phyloP scores from a whole-genome alignment of 2,329 filamentous ascomycete species.

The Talaromyces albobiverticillius region DNA sequence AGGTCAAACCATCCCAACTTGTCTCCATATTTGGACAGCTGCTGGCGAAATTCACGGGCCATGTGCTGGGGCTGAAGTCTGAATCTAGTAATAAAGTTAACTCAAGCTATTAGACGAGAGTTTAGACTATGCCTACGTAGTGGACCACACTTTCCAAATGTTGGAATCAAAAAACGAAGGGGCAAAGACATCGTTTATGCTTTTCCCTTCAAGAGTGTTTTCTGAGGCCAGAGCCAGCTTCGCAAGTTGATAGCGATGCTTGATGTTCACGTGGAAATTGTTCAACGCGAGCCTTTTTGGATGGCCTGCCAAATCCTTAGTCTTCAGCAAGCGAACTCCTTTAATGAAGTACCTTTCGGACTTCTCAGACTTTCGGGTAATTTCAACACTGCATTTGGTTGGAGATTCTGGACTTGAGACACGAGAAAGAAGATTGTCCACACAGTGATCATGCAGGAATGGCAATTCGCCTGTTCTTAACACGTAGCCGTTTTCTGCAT shows the following conservation, averaged over 20 bases:
- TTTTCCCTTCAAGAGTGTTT: constrained; percentile 25
- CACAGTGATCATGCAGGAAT: constrained; percentile 33
- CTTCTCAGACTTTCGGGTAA: not conserved
- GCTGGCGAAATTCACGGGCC: constrained; percentile 22
- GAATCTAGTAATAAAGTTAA: constrained; percentile 13
- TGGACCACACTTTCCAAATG: constrained; percentile 25
- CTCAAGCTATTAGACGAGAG: not conserved
- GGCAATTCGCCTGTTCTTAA: constrained; percentile 33
- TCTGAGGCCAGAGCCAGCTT: constrained; percentile 20
- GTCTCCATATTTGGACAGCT: constrained; percentile 22
- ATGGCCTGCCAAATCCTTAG: not conserved
- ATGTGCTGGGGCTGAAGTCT: constrained; percentile 23
- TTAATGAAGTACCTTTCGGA: not conserved
- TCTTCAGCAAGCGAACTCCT: not conserved
- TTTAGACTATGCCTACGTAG: constrained; percentile 15
- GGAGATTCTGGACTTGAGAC: constrained; percentile 20
- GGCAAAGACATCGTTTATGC: constrained; percentile 27
- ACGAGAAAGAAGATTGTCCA: constrained; percentile 31
- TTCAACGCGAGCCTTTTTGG: constrained; percentile 13
- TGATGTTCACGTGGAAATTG: constrained; percentile 12
- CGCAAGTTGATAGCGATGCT: constrained; percentile 20
- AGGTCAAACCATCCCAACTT: constrained; percentile 22
- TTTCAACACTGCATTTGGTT: not conserved
- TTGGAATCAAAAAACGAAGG: constrained; percentile 20
- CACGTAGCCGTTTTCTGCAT: constrained; percentile 31